Evolutionary conservation across 2,329 filamentous ascomycete species (phyloP).

Genomic region (Pseudogymnoascus sp.): DNA sequence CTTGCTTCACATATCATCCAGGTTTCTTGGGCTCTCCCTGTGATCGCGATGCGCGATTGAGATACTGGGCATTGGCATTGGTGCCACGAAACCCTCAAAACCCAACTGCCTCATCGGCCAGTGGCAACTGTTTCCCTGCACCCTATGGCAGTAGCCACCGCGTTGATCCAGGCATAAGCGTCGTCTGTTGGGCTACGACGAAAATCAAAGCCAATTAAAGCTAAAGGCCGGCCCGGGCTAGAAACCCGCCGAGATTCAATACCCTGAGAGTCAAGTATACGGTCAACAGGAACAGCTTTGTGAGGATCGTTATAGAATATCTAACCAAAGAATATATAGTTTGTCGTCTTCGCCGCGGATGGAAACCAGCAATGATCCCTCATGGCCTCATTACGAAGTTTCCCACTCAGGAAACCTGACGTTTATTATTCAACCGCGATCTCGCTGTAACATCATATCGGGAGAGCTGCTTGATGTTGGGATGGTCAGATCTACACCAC

Average conservation of each 20-base stretch:
- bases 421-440: background rate
- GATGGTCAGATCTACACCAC: constrained; percentile 2
- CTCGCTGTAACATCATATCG: background rate
- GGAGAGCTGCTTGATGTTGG: background rate
- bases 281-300: background rate
- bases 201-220: background rate
- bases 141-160: background rate
- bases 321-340: background rate
- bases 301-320: background rate
- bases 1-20: background rate
- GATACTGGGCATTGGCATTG: background rate
- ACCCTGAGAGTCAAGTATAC: background rate
- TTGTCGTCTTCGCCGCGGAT: background rate
- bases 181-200: background rate
- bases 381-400: background rate
- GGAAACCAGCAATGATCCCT: background rate
- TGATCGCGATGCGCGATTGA: background rate
- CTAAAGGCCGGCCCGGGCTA: background rate
- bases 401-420: background rate
- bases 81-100: constrained; percentile 1
- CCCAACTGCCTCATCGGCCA: background rate
- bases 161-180: background rate
- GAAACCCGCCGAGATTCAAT: background rate
- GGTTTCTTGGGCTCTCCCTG: background rate
- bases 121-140: background rate